Evolutionary conservation across 768 basidiomycete genomes (phyloP), one percentile per base, ranked within the genome.

Genomic region (Mycena alexandri): DNA sequence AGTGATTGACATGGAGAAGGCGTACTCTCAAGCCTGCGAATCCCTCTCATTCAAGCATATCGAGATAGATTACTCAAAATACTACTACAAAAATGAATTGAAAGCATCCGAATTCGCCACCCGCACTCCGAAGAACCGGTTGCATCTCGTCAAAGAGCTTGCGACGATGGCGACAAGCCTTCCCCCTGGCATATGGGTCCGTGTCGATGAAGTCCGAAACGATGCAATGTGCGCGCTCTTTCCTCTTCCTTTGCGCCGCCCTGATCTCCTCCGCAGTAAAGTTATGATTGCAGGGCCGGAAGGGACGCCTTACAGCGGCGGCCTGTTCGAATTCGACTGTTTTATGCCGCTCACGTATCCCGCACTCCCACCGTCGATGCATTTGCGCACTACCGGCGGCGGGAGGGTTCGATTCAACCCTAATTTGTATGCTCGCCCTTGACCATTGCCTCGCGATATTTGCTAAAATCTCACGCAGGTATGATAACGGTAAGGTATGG

Each of bases 211-310:
- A 71, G 81, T 85, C 34, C 80, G 87, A 53, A 86, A 87, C 73
- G 87, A 89, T 70, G 85, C 79, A 2, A 81, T 88, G 87, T 87
- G 71, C 65, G 86, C 71, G 17, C 51, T 43, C 65, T 41, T 57
- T 34, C 38, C 53, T n/a, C 54, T 41, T 52, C 13, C 56, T 38
- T 22, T 51, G 33, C n/a, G 54, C 60, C 17, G 51, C 55, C 54
- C 65, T 59, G 73, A 62, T 65, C 50, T 55, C 65, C 60, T 55
- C 54, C 54, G 48, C 70, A 87, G 85, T 13, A 86, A 86, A 70
- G 78, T 86, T 42, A 83, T 89, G 82, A 87, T 89, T 59, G 87
- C 86, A 25, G 87, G 87, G 1, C 87, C 87, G 6, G 84, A 84
- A 60, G 83, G 79, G 36, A 87, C 86, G 17, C 87, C 87, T 3